These are phyloP conservation scores for Epichloe scottii DNA, from an alignment of 2,329 filamentous ascomycete genomes.

Conservation along the genomic window DNA sequence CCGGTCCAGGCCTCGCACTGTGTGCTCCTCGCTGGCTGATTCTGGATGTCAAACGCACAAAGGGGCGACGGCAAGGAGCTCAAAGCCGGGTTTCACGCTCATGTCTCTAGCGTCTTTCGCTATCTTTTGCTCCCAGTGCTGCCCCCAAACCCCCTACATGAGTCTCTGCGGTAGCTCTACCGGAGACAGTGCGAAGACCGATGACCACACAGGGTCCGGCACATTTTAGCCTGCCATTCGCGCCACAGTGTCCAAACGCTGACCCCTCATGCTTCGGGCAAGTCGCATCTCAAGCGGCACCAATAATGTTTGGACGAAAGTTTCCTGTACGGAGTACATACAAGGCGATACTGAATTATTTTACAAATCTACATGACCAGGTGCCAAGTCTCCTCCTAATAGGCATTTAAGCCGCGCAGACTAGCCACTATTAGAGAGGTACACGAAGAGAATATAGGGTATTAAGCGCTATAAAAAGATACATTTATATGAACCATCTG, in stretches of 20 bases:
- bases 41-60: not conserved
- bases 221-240: slow-evolving; percentile 6
- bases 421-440: too few relatives aligned
- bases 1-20: not conserved
- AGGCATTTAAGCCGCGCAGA: too few relatives aligned
- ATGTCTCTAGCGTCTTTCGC: too few relatives aligned
- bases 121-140: too few relatives aligned
- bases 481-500: too few relatives aligned
- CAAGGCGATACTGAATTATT: too few relatives aligned
- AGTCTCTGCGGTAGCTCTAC: not conserved
- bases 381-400: too few relatives aligned
- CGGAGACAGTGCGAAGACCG: slow-evolving; percentile 1
- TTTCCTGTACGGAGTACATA: not conserved
- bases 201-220: not conserved
- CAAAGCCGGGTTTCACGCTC: too few relatives aligned
- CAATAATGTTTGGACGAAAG: not conserved
- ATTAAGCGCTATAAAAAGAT: too few relatives aligned
- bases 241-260: slow-evolving; percentile 6
- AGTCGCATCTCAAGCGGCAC: not conserved
- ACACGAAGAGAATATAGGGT: too few relatives aligned
- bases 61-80: not conserved
- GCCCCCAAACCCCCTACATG: too few relatives aligned
- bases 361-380: too few relatives aligned
- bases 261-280: slow-evolving; percentile 1
- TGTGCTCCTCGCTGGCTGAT: not conserved